These are phyloP conservation scores for Cladosporium oxysporum DNA, from an alignment of 2,329 filamentous ascomycete genomes.

Conservation along the genomic window DNA sequence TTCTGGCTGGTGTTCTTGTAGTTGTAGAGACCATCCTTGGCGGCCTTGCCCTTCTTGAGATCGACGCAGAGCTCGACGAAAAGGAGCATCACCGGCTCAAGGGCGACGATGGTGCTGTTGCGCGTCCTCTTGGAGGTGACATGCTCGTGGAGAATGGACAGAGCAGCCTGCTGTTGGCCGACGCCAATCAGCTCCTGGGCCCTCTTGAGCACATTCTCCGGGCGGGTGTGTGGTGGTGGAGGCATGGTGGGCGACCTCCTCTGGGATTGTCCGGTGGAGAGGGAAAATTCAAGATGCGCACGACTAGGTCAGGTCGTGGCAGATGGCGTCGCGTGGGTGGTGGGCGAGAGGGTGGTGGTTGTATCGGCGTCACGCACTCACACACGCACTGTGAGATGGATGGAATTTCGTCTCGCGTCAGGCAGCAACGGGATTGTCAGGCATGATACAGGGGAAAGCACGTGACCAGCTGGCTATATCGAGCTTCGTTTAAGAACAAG, in stretches of 20 bases:
- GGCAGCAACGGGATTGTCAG: neutral
- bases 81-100: slow-evolving; percentile 98
- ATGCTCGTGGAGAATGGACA: slow-evolving; percentile 97
- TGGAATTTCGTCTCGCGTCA: neutral
- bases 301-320: slow-evolving; percentile 21
- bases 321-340: slow-evolving; percentile 14
- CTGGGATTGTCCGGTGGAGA: slow-evolving; percentile 18
- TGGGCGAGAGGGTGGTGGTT: slow-evolving; percentile 15
- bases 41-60: slow-evolving; percentile 95
- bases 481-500: neutral
- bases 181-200: slow-evolving; percentile 99
- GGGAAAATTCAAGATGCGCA: slow-evolving; percentile 16
- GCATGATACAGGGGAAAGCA: neutral
- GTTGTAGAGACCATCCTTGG: slow-evolving; percentile 98
- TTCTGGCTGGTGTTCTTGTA: slow-evolving; percentile 99
- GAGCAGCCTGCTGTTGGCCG: slow-evolving; percentile 85
- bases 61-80: slow-evolving; percentile 97
- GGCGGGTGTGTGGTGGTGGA: slow-evolving; percentile 94
- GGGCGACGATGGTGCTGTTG: slow-evolving; percentile 91
- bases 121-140: slow-evolving; percentile 97
- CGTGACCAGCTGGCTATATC: neutral
- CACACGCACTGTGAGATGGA: neutral
- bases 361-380: neutral
- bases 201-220: slow-evolving; percentile 98
- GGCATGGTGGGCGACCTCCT: slow-evolving; percentile 63